Evolutionary conservation across 805 yeast genomes (phyloP).

Genomic region (Pichia nakasei): DNA sequence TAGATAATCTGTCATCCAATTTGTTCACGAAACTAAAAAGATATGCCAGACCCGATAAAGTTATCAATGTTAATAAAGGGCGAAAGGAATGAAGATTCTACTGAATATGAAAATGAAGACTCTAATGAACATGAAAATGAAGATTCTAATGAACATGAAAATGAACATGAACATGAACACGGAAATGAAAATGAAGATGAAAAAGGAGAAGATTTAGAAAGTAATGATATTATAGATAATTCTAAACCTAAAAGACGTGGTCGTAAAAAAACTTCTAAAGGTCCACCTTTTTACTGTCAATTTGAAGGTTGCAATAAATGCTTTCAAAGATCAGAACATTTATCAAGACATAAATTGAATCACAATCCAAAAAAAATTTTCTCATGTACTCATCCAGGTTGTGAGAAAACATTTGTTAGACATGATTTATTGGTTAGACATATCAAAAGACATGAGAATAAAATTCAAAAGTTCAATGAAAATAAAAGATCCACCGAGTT

Average conservation of each 20-base stretch:
- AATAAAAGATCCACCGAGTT: slow-evolving; percentile 3
- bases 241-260: slow-evolving; percentile 6
- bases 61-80: slow-evolving; percentile 11
- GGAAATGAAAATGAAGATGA: not conserved
- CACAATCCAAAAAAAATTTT: slow-evolving; percentile 49
- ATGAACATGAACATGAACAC: not conserved
- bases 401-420: slow-evolving; percentile 56
- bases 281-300: slow-evolving; percentile 32
- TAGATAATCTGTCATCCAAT: no score
- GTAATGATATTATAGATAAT: not conserved
- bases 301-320: slow-evolving; percentile 43
- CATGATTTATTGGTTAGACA: slow-evolving; percentile 45
- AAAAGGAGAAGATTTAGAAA: no score
- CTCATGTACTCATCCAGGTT: slow-evolving; percentile 37
- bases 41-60: slow-evolving; percentile 5
- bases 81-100: not conserved
- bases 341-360: slow-evolving; percentile 55
- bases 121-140: not conserved
- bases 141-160: not conserved
- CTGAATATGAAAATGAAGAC: no score
- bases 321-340: slow-evolving; percentile 55
- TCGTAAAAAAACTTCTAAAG: slow-evolving; percentile 13
- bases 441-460: slow-evolving; percentile 32
- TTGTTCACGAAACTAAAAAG: no score
- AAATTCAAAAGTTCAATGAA: slow-evolving; percentile 7